These are phyloP conservation scores for Aspergillus brunneoviolaceus DNA, from an alignment of 2,329 filamentous ascomycete species.

Conservation along the genomic window DNA sequence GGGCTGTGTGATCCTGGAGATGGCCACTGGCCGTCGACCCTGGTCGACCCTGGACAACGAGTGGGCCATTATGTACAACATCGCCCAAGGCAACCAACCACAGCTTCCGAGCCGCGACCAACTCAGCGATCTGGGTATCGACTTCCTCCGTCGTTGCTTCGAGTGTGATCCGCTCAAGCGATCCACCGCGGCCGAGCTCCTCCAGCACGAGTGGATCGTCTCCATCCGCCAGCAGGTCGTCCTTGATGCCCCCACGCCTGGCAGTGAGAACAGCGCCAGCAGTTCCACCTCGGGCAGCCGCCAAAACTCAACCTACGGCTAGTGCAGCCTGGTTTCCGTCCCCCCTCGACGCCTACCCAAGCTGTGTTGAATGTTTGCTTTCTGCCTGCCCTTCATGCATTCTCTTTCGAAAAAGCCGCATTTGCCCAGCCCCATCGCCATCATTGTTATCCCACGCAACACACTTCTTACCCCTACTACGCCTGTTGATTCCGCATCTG, in stretches of 20 bases:
- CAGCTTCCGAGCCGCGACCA: conserved; percentile 80
- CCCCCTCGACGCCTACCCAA: not conserved
- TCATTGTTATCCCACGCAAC: not conserved
- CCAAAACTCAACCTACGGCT: conserved; percentile 28
- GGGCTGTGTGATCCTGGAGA: conserved; percentile 94
- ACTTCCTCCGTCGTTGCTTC: conserved; percentile 87
- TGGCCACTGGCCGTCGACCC: conserved; percentile 90
- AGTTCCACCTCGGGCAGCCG: conserved; percentile 29
- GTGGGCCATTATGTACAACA: conserved; percentile 99
- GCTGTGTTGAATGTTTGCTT: not conserved
- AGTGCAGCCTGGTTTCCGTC: conserved; percentile 14
- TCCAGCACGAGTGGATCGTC: conserved; percentile 88
- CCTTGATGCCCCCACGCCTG: conserved; percentile 42
- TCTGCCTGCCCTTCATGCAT: not conserved
- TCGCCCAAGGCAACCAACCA: conserved; percentile 92
- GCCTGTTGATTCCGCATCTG: conserved; percentile 25
- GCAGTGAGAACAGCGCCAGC: conserved; percentile 40
- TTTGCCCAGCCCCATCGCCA: not conserved
- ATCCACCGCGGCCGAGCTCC: conserved; percentile 78
- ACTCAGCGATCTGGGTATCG: conserved; percentile 77
- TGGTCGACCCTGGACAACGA: conserved; percentile 98
- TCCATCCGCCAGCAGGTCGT: conserved; percentile 51
- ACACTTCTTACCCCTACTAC: not conserved
- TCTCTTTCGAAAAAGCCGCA: too few relatives aligned
- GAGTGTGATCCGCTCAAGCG: conserved; percentile 76